These are phyloP conservation scores for Cercospora brassicicola DNA, from an alignment of 2,329 filamentous ascomycete species.

Conservation along the genomic window DNA sequence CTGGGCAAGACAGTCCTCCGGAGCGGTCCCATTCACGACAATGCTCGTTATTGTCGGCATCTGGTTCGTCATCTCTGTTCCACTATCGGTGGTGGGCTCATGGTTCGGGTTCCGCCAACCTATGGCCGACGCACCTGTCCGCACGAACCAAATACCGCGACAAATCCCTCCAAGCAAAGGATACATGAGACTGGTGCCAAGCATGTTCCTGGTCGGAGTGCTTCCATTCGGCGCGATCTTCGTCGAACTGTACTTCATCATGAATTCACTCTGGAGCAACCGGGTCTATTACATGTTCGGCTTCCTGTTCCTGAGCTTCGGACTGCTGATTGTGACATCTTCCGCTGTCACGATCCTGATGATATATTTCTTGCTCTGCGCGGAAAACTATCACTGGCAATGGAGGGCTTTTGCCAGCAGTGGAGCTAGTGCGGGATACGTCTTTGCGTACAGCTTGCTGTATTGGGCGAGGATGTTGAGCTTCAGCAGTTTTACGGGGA, in stretches of 20 bases:
- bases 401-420: conserved; percentile 93
- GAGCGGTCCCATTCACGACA: conserved; percentile 91
- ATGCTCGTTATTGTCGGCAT: conserved; percentile 93
- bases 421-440: conserved; percentile 85
- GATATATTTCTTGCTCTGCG: conserved; percentile 93
- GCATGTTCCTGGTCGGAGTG: conserved; percentile 87
- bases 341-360: conserved; percentile 89
- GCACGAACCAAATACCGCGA: conserved; percentile 95
- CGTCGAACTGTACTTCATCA: conserved; percentile 98
- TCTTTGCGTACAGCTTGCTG: conserved; percentile 85
- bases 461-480: conserved; percentile 89
- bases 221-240: conserved; percentile 96
- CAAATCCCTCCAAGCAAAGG: conserved; percentile 84
- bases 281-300: conserved; percentile 99
- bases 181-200: conserved; percentile 83
- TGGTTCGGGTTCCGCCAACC: conserved; percentile 83
- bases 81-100: conserved; percentile 82
- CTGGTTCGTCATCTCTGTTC: conserved; percentile 96
- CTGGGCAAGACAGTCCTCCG: conserved; percentile 88
- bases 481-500: conserved; percentile 79
- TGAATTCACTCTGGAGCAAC: conserved; percentile 98
- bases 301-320: conserved; percentile 96
- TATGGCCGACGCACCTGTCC: conserved; percentile 75
- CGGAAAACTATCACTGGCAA: conserved; percentile 98
- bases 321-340: conserved; percentile 92